Percentiles rank a stretch among this genome's conserved stretches.
Conservation (phyloP, 352 stramenopile species). For the Blastocystis sp. region DNA sequence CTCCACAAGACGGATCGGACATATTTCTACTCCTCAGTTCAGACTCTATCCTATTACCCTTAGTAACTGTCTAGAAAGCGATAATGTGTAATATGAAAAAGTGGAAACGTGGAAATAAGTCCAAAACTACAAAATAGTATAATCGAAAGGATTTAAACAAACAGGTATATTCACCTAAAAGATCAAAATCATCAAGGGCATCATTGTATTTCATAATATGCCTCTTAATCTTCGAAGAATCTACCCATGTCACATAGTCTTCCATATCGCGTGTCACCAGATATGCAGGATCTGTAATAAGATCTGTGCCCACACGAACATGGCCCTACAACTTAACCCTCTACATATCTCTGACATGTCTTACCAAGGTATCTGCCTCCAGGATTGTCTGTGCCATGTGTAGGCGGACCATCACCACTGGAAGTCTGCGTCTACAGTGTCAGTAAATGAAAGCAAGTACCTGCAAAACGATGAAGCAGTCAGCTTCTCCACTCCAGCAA, state of each 20-base stretch:
- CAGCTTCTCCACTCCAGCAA: constrained; percentile 91
- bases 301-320: constrained; percentile 84
- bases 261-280: constrained; percentile 94
- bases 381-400: constrained; percentile 98
- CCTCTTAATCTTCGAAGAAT: constrained; percentile 92
- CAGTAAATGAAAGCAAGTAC: constrained; percentile 63
- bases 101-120: neutral
- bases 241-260: constrained; percentile 99
- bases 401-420: constrained; percentile 95
- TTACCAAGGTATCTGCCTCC: constrained; percentile 91
- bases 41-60: neutral
- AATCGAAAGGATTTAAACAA: neutral
- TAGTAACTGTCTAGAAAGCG: neutral
- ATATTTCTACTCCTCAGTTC: neutral
- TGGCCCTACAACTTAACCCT: constrained; percentile 72
- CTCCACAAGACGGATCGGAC: constrained; percentile 64
- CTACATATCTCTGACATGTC: constrained; percentile 70
- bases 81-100: neutral
- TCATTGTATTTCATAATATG: constrained; percentile 98
- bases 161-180: constrained; percentile 82
- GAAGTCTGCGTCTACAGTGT: constrained; percentile 83
- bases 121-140: neutral
- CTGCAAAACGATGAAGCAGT: constrained; percentile 83
- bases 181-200: constrained; percentile 99
- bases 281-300: constrained; percentile 91